Evolutionary conservation across 257 asterid species (phyloP).

Genomic region (Oldenlandia corymbosa): DNA sequence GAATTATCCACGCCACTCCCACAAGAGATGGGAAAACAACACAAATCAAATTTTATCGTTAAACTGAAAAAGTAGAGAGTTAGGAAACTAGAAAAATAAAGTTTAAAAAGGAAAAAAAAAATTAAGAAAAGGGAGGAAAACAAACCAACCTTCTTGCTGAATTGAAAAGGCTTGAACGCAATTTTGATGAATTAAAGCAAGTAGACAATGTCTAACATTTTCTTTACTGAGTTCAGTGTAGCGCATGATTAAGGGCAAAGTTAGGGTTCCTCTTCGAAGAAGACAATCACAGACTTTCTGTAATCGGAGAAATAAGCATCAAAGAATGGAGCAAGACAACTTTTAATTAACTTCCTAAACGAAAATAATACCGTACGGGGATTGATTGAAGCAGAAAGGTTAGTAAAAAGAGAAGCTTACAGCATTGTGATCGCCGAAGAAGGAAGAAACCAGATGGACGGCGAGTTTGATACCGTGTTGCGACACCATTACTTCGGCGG

Average conservation of each 20-base stretch:
- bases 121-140: too few species aligned
- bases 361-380: not conserved
- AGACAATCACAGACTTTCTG: conserved; percentile 88
- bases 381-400: not conserved
- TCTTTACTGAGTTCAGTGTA: conserved; percentile 55
- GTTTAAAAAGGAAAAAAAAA: too few species aligned
- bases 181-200: conserved; percentile 80
- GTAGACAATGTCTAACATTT: conserved; percentile 57
- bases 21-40: too few species aligned
- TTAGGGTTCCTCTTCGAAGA: conserved; percentile 60
- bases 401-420: conserved; percentile 24
- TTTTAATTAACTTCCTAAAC: not conserved
- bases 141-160: conserved; percentile 44
- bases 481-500: conserved; percentile 38
- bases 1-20: too few species aligned
- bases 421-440: conserved; percentile 61
- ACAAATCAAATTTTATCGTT: not conserved
- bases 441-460: conserved; percentile 45
- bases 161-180: conserved; percentile 71
- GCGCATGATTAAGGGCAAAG: conserved; percentile 40
- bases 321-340: not conserved
- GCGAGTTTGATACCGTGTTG: conserved; percentile 67
- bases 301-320: not conserved
- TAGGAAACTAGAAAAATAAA: not conserved
- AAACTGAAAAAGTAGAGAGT: not conserved